Evolutionary conservation across 768 basidiomycete species (phyloP), one percentile per base, ranked within the genome.

Genomic region (Leccinum arenicola): DNA sequence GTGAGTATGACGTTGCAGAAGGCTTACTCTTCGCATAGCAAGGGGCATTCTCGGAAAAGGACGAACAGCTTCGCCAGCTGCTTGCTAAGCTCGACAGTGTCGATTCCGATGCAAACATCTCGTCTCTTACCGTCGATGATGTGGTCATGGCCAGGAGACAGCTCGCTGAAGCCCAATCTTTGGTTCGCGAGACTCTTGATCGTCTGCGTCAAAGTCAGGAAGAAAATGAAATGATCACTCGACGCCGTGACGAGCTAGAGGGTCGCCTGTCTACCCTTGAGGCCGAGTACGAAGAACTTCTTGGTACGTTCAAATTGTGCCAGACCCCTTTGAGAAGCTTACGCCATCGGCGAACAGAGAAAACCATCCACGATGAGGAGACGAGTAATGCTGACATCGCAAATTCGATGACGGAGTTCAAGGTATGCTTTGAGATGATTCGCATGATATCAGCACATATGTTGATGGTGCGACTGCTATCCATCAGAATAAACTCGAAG

Each of bases 1-100:
- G 49, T 53, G 55, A 58, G 15, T 50, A 33, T 40, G 3, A 17
- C 15, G 17, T 54, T 19, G n/a, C 38, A n/a, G 10, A 27, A 11
- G 10, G 49, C 62, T 63, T 49, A 65, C 52, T 61, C 17, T 43
- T 21, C 11, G 15, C 54, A 25, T 65, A 92, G 91, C 91, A 94
- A 78, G 93, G 91, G n/a, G 86, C 89, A 2, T 91, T 95, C 74
- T 95, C 93, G 56, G 94, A 96, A 80, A 95, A 94, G 78, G 94
- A 96, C 73, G 93, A 96, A 67, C 91, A 94, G 64, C 81, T 97
- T 68, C 88, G 95, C 61, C 83, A 87, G 52, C 83, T 94, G 54
- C 80, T 97, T 60, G 79, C 84, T 12, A 95, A 95, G 70, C 80
- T 97, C 65, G 93, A 96, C 68, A 82, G 80, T 63, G 84, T 93